phyloP scores from a whole-genome alignment of 495 filamentous ascomycete species.

The Tuber magnatum region DNA sequence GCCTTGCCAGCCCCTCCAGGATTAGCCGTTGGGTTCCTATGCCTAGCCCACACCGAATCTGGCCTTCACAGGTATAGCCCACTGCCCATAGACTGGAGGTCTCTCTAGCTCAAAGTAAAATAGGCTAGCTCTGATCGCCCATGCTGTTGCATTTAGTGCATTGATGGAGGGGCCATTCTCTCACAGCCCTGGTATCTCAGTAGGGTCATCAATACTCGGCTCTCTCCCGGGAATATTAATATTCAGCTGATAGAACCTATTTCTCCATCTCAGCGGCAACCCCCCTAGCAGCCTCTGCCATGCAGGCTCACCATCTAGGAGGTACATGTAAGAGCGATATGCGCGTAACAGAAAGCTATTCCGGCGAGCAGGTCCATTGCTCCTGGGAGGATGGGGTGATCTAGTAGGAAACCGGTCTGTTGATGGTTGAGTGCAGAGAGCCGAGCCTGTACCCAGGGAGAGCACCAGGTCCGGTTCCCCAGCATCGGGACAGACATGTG shows the following conservation, averaged over 20 bases:
- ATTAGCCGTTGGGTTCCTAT: background rate
- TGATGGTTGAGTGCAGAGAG: background rate
- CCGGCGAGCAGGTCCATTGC: background rate
- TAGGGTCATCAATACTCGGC: constrained; percentile 1
- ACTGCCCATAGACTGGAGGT: background rate
- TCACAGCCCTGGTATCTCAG: constrained; percentile 1
- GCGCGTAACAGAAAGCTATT: constrained; percentile 11
- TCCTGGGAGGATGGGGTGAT: background rate
- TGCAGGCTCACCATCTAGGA: constrained; percentile 12
- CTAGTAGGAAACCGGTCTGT: background rate
- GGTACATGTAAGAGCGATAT: constrained; percentile 10
- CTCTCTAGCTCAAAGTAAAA: constrained; percentile 8
- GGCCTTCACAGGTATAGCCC: background rate
- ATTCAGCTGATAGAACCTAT: constrained; percentile 5
- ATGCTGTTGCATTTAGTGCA: background rate
- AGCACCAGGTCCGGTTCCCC: constrained; percentile 38
- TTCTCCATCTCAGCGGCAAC: background rate
- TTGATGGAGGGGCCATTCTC: background rate
- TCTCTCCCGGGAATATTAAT: background rate
- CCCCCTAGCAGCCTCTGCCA: constrained; percentile 1
- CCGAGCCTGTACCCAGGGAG: constrained; percentile 42
- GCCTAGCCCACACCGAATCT: background rate
- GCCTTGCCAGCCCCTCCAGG: background rate
- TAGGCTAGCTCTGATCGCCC: constrained; percentile 8
- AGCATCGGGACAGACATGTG: constrained; percentile 39